phyloP scores from a whole-genome alignment of 352 stramenopile genomes.

The Phytophthora hibernalis region DNA sequence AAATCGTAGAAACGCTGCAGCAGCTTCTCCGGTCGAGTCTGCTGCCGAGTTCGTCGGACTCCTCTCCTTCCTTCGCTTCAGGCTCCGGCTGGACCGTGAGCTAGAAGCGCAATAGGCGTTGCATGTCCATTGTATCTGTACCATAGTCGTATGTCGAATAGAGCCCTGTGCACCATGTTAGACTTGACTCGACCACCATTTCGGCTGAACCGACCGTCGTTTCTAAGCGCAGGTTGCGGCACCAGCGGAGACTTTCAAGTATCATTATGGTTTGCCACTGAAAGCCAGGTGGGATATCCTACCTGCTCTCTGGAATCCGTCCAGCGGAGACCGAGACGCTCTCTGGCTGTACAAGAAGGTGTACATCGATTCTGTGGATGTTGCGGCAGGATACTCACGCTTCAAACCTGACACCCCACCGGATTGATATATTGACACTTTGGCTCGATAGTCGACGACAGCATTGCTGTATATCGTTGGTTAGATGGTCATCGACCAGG shows the following conservation, averaged over 20 bases:
- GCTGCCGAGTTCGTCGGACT: constrained; percentile 23
- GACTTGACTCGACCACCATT: background rate
- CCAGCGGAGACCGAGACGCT: constrained; percentile 33
- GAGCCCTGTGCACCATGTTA: background rate
- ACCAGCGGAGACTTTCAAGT: constrained; percentile 1
- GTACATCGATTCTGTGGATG: constrained; percentile 2
- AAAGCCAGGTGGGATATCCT: constrained; percentile 24
- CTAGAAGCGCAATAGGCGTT: constrained; percentile 17
- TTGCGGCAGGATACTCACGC: constrained; percentile 9
- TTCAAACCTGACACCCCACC: constrained; percentile 13
- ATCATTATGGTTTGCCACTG: background rate
- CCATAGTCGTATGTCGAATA: constrained; percentile 10
- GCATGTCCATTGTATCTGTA: constrained; percentile 6
- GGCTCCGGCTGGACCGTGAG: constrained; percentile 25
- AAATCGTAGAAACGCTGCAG: constrained; percentile 38
- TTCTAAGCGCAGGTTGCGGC: background rate
- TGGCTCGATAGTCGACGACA: background rate
- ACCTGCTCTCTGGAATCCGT: constrained; percentile 29
- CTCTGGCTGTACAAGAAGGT: constrained; percentile 13
- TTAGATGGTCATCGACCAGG: constrained; percentile 2
- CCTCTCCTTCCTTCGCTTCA: constrained; percentile 25
- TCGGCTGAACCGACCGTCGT: background rate
- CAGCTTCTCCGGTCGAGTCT: constrained; percentile 29
- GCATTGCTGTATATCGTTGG: constrained; percentile 7
- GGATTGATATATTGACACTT: constrained; percentile 17